phyloP scores from a whole-genome alignment of 108 stramenopile species.

The Nitzschia palea region DNA sequence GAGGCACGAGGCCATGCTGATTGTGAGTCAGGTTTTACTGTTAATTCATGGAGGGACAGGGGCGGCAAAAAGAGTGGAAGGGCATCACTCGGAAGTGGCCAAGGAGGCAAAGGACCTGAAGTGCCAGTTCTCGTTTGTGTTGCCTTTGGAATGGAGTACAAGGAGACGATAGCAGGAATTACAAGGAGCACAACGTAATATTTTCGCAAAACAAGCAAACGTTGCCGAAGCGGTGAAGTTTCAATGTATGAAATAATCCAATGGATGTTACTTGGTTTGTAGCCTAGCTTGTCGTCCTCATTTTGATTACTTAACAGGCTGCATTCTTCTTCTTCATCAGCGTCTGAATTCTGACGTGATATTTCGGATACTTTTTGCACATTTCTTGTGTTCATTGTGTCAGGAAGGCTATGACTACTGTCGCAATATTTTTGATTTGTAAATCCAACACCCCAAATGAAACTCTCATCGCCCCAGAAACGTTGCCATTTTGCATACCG shows the following conservation, averaged over 20 bases:
- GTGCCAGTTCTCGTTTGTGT: no score
- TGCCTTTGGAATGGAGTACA: background rate
- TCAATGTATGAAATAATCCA: slow-evolving; percentile 1
- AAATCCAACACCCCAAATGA: background rate
- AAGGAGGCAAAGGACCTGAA: slow-evolving; percentile 5
- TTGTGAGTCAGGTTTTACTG: background rate
- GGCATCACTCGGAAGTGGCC: slow-evolving; percentile 13
- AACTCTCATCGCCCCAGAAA: no score
- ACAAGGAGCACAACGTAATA: slow-evolving; percentile 2
- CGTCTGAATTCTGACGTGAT: background rate
- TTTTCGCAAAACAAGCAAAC: background rate
- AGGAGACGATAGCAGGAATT: background rate
- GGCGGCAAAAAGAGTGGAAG: background rate
- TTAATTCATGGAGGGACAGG: background rate
- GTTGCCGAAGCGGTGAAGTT: background rate
- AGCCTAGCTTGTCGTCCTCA: background rate
- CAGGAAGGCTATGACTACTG: no score
- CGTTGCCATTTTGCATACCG: no score
- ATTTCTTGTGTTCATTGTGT: background rate
- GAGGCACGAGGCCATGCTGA: slow-evolving; percentile 17
- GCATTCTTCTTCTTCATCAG: background rate
- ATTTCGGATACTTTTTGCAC: background rate
- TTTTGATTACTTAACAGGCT: background rate
- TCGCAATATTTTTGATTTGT: no score
- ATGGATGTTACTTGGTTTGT: background rate